Evolutionary conservation across 176 grass and related monocot genomes (phyloP).

Genomic region (Bonia amplexicaulis): DNA sequence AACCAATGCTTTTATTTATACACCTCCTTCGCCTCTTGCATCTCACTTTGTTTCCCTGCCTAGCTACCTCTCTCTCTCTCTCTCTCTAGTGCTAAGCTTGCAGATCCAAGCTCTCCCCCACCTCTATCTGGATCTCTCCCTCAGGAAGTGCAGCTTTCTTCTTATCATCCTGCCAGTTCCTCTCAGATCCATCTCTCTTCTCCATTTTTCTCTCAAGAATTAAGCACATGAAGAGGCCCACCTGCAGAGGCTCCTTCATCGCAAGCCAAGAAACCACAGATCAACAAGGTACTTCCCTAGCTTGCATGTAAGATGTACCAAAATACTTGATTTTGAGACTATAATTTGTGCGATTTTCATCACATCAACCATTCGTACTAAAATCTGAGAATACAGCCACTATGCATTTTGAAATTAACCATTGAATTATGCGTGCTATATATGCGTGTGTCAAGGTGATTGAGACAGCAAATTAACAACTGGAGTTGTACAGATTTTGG

Average conservation of each 20-base stretch:
- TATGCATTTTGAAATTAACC: neutral
- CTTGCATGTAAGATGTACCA: neutral
- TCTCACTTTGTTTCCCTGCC: constrained; percentile 29
- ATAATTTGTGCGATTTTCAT: neutral
- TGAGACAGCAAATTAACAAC: neutral
- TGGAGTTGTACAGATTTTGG: neutral
- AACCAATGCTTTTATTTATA: constrained; percentile 44
- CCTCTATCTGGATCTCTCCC: neutral
- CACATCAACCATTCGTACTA: neutral
- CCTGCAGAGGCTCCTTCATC: constrained; percentile 28
- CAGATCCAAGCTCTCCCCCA: constrained; percentile 30
- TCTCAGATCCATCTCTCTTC: constrained; percentile 22
- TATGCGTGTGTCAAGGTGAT: neutral
- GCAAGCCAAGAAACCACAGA: neutral
- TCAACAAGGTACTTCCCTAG: constrained; percentile 32
- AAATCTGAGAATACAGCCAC: neutral
- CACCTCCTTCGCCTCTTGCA: constrained; percentile 41
- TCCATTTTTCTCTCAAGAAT: constrained; percentile 11
- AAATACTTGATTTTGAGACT: neutral
- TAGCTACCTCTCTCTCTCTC: neutral
- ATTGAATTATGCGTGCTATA: neutral
- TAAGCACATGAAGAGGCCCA: constrained; percentile 54
- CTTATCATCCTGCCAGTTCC: neutral
- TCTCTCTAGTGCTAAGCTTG: constrained; percentile 26
- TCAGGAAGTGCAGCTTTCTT: neutral